These are phyloP conservation scores for Talinum fruticosum DNA, from an alignment of 148 eudicot genomes.

Conservation along the genomic window DNA sequence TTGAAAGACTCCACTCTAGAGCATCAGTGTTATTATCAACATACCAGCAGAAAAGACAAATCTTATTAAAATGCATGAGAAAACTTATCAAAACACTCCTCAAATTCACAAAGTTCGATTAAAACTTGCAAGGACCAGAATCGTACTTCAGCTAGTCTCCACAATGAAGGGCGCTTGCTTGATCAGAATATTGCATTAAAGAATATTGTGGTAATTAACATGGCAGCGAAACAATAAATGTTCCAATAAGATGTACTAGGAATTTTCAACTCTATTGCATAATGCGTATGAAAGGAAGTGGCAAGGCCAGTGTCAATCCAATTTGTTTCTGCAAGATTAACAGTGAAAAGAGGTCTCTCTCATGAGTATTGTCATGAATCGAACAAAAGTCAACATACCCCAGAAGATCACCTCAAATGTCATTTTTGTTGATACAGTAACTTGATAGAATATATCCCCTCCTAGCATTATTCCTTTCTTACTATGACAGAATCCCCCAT, in stretches of 20 bases:
- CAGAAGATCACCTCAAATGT: no score
- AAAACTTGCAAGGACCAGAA: background rate
- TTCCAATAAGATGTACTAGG: background rate
- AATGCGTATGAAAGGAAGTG: no score
- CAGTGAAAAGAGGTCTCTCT: background rate
- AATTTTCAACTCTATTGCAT: background rate
- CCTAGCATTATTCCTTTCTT: no score
- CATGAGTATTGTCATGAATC: background rate
- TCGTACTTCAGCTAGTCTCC: background rate
- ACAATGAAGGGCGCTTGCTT: background rate
- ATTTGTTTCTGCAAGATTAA: background rate
- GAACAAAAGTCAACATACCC: background rate
- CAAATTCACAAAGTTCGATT: background rate
- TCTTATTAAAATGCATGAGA: background rate
- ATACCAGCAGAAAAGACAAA: background rate
- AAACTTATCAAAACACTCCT: background rate
- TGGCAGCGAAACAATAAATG: background rate
- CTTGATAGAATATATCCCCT: no score
- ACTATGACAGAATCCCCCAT: no score
- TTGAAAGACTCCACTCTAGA: background rate
- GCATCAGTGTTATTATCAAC: background rate
- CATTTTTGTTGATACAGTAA: no score
- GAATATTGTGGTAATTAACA: background rate
- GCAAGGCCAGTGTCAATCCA: background rate
- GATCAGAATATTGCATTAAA: background rate